Evolutionary conservation across 169 alveolate species (phyloP).

Genomic region (Plasmodium knowlesi): DNA sequence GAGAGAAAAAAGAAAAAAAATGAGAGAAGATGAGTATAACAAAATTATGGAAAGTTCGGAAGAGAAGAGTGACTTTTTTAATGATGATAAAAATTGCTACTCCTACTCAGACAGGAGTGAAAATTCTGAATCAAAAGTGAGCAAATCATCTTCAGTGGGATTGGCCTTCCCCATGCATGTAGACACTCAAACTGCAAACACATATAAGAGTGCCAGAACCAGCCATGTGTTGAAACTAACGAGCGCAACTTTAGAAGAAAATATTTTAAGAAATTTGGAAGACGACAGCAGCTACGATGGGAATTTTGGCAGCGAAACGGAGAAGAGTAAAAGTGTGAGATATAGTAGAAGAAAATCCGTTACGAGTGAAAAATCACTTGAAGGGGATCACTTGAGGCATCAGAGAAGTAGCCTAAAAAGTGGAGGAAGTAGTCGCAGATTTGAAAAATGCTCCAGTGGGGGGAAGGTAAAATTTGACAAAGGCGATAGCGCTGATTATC

Average conservation of each 20-base stretch:
- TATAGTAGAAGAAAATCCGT: background rate
- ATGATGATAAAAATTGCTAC: conserved; percentile 8
- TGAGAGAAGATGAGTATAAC: background rate
- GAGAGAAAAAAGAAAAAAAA: conserved; percentile 6
- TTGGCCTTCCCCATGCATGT: background rate
- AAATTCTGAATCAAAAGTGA: background rate
- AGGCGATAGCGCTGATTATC: background rate
- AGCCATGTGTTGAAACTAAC: background rate
- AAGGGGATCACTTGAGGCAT: background rate
- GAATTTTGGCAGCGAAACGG: background rate
- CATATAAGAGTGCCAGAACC: background rate
- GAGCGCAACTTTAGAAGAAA: conserved; percentile 10
- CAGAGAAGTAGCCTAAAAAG: background rate
- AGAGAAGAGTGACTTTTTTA: background rate
- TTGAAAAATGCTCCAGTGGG: background rate
- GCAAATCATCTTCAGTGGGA: background rate
- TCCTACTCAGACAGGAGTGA: background rate
- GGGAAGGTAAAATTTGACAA: background rate
- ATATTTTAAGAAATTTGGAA: background rate
- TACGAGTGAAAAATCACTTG: background rate
- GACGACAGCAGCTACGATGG: background rate
- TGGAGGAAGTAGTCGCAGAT: background rate
- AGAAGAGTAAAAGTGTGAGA: background rate
- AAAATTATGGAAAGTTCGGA: conserved; percentile 16
- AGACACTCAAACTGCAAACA: background rate